A percentile compares a stretch with the other conserved stretches of the same genome.
Evolutionary conservation across 768 basidiomycete genomes (phyloP).

Genomic region (Lactifluus piperatus): DNA sequence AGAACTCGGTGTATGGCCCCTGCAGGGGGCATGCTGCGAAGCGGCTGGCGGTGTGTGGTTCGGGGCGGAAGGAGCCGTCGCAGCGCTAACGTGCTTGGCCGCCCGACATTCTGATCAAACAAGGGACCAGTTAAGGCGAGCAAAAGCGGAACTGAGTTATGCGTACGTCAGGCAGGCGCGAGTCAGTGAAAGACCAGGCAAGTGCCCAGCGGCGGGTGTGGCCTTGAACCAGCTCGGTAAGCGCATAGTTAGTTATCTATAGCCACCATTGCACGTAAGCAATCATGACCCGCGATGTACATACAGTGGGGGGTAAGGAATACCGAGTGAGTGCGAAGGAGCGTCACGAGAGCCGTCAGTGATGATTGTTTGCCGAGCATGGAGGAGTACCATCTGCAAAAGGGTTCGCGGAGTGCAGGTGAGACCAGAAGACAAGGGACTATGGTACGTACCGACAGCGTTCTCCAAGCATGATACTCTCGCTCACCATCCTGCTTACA

Average conservation of each 20-base stretch:
- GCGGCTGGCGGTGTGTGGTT: slow-evolving; percentile 43
- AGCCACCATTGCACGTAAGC: not conserved
- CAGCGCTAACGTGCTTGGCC: slow-evolving; percentile 34
- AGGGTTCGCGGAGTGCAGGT: not conserved
- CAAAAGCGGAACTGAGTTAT: not conserved
- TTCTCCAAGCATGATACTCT: slow-evolving; percentile 46
- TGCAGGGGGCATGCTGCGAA: slow-evolving; percentile 20
- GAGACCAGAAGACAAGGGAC: not conserved
- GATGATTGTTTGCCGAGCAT: slow-evolving; percentile 86
- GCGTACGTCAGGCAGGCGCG: slow-evolving; percentile 72
- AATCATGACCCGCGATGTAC: not conserved
- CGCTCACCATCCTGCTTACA: slow-evolving; percentile 65
- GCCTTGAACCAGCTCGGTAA: slow-evolving; percentile 79
- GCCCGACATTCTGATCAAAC: slow-evolving; percentile 31
- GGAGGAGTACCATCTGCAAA: slow-evolving; percentile 80
- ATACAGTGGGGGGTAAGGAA: slow-evolving; percentile 1
- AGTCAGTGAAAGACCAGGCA: slow-evolving; percentile 69
- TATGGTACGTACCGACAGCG: slow-evolving; percentile 49
- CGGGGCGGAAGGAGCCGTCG: slow-evolving; percentile 47
- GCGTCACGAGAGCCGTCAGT: slow-evolving; percentile 48
- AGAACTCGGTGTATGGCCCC: slow-evolving; percentile 28
- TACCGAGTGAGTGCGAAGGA: slow-evolving; percentile 42
- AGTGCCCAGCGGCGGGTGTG: slow-evolving; percentile 89
- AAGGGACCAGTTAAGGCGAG: slow-evolving; percentile 28
- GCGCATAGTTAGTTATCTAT: slow-evolving; percentile 80